These are phyloP conservation scores for Penicillium sp. DNA, from an alignment of 2,329 filamentous ascomycete species.

Conservation along the genomic window DNA sequence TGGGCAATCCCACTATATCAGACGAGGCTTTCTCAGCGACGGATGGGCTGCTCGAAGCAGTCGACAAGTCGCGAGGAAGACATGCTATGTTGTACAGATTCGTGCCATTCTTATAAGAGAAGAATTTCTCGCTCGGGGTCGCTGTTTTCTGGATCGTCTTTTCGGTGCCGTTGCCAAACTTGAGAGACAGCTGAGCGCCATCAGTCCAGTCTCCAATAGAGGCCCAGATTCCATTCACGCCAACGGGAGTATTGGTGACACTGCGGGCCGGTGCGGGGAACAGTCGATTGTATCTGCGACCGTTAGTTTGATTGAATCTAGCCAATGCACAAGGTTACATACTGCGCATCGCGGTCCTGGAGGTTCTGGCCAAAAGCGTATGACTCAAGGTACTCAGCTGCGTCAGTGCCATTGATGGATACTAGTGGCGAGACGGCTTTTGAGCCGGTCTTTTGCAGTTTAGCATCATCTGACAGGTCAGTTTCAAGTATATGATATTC, in stretches of 20 bases:
- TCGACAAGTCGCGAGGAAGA: conserved; percentile 18
- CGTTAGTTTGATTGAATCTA: conserved; percentile 4
- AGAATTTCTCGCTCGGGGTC: conserved; percentile 20
- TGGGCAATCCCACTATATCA: conserved; percentile 18
- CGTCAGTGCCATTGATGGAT: conserved; percentile 59
- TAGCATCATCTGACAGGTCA: conserved; percentile 17
- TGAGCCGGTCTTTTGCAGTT: conserved; percentile 14
- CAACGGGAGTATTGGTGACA: conserved; percentile 18
- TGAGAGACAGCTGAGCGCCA: conserved; percentile 16
- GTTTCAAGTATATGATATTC: background rate
- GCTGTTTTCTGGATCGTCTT: conserved; percentile 19
- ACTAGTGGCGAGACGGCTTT: conserved; percentile 50
- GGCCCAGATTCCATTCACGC: conserved; percentile 21
- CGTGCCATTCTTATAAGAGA: conserved; percentile 22
- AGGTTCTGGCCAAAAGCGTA: conserved; percentile 49
- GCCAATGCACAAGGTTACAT: conserved; percentile 16
- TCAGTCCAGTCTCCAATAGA: conserved; percentile 23
- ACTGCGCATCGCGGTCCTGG: conserved; percentile 60
- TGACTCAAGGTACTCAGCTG: conserved; percentile 46
- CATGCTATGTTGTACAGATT: conserved; percentile 20
- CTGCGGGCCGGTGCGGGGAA: conserved; percentile 24
- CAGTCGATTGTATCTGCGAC: conserved; percentile 23
- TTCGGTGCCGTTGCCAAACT: conserved; percentile 23
- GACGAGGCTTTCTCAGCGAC: conserved; percentile 23
- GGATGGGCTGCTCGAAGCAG: conserved; percentile 8